Evolutionary conservation across 768 basidiomycete species (phyloP), one percentile per base, ranked within the genome.

Genomic region (Dioszegia crocea): DNA sequence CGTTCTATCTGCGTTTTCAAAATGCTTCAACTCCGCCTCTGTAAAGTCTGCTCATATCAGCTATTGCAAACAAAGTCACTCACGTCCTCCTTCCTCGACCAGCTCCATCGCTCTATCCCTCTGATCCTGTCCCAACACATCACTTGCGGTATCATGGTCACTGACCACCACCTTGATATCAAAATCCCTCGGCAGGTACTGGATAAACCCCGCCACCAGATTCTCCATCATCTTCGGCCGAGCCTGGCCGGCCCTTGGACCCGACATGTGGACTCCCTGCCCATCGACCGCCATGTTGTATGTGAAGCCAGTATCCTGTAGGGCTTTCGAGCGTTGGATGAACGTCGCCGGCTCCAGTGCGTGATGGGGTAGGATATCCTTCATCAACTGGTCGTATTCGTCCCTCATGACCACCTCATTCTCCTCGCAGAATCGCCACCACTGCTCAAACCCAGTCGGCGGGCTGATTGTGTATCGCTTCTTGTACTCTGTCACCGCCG

Each of bases 371-470:
- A 74, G 41, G 9, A 76, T 38, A 58, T 73, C 73, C 39, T 62
- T 61, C 67, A 72, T 70, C 44, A 74, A 63, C 36, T 68, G 67
- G 54, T 76, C 72, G 60, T 69, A 76, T 24, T 73, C 70, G 49
- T 76, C 75, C 23, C 66, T 59, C 19, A 76, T 73, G 48, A 63
- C 70, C 40, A 76, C 62, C 31, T 61, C 60, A 44, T 75, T 60
- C 24, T 68, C 57, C 41, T 70, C 60, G 45, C 65, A 67, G 53
- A 71, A 76, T 16, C 52, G 61, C 57, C 71, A 94, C 94, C 94
- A 97, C 23, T 82, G 79, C 71, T 92, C 93, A 64, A 97, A 99
- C 0, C 93, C 94, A 36, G 81, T 83, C 0, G 96, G 94, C 8
- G 96, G 96, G 30, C 84, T 77, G 30, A 89, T 83, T 6, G 79